These are phyloP conservation scores for Oryza nivara DNA, from an alignment of 176 grass and related monocot species.

Conservation along the genomic window DNA sequence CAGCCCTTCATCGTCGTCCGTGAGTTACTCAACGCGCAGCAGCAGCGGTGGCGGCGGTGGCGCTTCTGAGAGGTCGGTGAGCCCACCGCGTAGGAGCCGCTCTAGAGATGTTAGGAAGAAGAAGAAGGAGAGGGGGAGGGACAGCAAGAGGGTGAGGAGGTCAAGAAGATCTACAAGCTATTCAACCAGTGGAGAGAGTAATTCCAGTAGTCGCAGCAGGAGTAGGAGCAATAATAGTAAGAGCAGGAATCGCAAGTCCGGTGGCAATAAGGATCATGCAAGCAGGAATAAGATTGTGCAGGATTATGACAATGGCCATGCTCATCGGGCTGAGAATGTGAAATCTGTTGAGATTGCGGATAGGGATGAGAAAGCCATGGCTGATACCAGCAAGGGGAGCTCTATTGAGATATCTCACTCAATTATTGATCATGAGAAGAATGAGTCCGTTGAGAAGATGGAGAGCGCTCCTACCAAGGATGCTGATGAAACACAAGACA, in stretches of 20 bases:
- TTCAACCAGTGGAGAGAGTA: slow-evolving; percentile 46
- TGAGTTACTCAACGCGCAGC: slow-evolving; percentile 44
- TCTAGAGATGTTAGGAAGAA: slow-evolving; percentile 45
- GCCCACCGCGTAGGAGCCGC: slow-evolving; percentile 46
- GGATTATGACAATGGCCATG: slow-evolving; percentile 39
- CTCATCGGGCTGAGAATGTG: neutral
- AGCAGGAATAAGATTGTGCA: slow-evolving; percentile 47
- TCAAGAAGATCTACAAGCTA: slow-evolving; percentile 33
- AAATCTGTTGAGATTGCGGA: neutral
- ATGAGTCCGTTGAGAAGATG: slow-evolving; percentile 10
- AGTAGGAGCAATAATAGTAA: slow-evolving; percentile 44
- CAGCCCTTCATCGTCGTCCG: slow-evolving; percentile 39
- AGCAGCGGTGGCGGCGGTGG: slow-evolving; percentile 29
- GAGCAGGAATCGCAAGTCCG: slow-evolving; percentile 24
- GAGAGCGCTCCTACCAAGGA: slow-evolving; percentile 35
- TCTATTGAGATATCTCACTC: neutral
- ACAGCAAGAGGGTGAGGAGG: slow-evolving; percentile 42
- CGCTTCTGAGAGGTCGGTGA: slow-evolving; percentile 42
- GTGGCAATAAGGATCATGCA: slow-evolving; percentile 20
- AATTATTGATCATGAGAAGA: slow-evolving; percentile 38
- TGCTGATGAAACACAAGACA: slow-evolving; percentile 25
- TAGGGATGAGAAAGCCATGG: slow-evolving; percentile 1
- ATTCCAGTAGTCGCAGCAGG: slow-evolving; percentile 46
- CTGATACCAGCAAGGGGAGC: slow-evolving; percentile 18
- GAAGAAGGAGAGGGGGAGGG: slow-evolving; percentile 52